phyloP scores from a whole-genome alignment of 140 eudicot genomes.

The Bidens hawaiensis region DNA sequence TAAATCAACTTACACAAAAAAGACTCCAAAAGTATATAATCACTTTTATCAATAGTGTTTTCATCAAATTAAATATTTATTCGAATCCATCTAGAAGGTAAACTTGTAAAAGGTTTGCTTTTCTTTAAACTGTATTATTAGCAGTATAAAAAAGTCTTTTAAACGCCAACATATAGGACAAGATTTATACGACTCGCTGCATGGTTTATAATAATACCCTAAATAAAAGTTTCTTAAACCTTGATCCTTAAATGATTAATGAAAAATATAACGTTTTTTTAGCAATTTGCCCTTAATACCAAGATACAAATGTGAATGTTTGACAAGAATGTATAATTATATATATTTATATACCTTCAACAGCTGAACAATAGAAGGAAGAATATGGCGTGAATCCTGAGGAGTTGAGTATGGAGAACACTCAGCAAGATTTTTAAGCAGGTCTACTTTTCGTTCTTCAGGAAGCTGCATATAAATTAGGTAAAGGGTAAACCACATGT shows the following conservation, averaged over 20 bases:
- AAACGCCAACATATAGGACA: no score
- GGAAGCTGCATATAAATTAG: conserved; percentile 50
- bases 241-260: background rate
- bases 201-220: background rate
- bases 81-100: background rate
- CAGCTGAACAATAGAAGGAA: conserved; percentile 73
- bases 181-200: background rate
- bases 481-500: background rate
- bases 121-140: background rate
- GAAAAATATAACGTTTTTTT: background rate
- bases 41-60: no score
- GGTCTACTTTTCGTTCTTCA: conserved; percentile 75
- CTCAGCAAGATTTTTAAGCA: conserved; percentile 90
- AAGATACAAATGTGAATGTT: background rate
- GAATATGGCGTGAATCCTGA: conserved; percentile 80
- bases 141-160: no score
- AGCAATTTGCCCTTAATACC: background rate
- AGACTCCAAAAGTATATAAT: background rate
- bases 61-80: background rate
- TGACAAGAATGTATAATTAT: background rate
- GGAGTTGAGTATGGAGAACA: conserved; percentile 81
- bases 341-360: conserved; percentile 73
- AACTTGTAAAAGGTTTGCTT: background rate
- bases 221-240: background rate
- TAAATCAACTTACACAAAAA: background rate